Evolutionary conservation across 495 filamentous ascomycete genomes (phyloP).

Genomic region (Letharia lupina): DNA sequence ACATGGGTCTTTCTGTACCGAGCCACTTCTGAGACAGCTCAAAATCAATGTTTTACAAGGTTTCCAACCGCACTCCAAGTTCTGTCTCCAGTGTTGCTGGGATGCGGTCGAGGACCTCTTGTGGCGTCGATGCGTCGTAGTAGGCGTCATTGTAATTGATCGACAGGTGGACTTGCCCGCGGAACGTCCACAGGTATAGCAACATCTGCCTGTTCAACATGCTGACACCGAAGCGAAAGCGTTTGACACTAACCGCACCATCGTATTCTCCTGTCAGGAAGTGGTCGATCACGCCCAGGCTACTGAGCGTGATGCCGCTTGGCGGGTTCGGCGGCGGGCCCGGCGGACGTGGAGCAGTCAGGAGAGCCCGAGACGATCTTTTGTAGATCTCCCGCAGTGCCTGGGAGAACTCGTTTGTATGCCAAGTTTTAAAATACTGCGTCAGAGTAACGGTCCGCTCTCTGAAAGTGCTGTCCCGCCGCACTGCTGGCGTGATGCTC

Average conservation of each 20-base stretch:
- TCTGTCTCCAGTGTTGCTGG: neutral
- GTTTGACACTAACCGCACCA: neutral
- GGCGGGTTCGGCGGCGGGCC: neutral
- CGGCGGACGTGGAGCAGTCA: neutral
- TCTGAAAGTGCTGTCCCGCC: neutral
- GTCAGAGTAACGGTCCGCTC: neutral
- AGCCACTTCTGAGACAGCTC: no score
- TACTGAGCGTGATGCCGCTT: neutral
- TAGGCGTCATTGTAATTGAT: neutral
- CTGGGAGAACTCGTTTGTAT: neutral
- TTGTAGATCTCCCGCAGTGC: neutral
- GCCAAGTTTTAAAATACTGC: neutral
- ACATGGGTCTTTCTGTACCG: no score
- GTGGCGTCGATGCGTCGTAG: neutral
- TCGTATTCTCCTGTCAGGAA: neutral
- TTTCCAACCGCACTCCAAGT: neutral
- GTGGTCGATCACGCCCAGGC: neutral
- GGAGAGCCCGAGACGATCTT: neutral
- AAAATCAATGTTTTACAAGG: neutral
- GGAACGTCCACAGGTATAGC: neutral
- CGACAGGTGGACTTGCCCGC: neutral
- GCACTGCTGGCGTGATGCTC: neutral
- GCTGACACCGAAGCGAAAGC: neutral
- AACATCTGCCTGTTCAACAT: conserved; percentile 2
- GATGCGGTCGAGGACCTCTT: neutral